Conservation (phyloP, 768 basidiomycete genomes). For the Strobilomyces confusus region DNA sequence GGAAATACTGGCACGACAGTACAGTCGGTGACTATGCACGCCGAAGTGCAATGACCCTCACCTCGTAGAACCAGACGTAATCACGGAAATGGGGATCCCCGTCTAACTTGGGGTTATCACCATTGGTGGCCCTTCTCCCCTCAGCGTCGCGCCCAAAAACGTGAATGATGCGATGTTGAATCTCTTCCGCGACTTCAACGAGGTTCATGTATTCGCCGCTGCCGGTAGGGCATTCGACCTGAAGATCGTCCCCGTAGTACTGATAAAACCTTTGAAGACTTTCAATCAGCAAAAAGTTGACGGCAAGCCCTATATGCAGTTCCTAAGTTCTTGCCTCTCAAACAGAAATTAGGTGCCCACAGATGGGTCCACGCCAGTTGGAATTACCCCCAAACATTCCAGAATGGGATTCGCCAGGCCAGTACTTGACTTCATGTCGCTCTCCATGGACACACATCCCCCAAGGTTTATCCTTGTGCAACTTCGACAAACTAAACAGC, state of each 20-base stretch:
- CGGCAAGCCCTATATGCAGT: constrained; percentile 77
- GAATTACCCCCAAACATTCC: constrained; percentile 99
- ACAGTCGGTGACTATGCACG: neutral
- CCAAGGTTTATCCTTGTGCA: constrained; percentile 91
- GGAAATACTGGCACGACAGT: constrained; percentile 68
- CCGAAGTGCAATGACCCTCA: constrained; percentile 28
- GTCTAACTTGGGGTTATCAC: constrained; percentile 82
- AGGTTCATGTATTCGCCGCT: constrained; percentile 98
- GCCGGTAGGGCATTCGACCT: constrained; percentile 95
- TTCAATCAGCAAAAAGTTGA: constrained; percentile 94
- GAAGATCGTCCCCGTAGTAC: constrained; percentile 90
- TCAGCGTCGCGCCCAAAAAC: constrained; percentile 92
- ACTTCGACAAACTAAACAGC: constrained; percentile 70
- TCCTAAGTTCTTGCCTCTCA: neutral
- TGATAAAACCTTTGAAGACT: constrained; percentile 96
- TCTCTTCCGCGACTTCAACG: constrained; percentile 90
- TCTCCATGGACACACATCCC: constrained; percentile 92
- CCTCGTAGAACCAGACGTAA: constrained; percentile 96
- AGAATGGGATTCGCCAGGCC: constrained; percentile 96
- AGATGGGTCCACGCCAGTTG: constrained; percentile 94
- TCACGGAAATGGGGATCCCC: constrained; percentile 94
- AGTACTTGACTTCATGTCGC: constrained; percentile 89
- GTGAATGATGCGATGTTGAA: constrained; percentile 98
- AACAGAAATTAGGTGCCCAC: constrained; percentile 37
- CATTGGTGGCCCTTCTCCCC: constrained; percentile 87